Evolutionary conservation across 306 rosid species (phyloP).

Genomic region (Corylus americana): DNA sequence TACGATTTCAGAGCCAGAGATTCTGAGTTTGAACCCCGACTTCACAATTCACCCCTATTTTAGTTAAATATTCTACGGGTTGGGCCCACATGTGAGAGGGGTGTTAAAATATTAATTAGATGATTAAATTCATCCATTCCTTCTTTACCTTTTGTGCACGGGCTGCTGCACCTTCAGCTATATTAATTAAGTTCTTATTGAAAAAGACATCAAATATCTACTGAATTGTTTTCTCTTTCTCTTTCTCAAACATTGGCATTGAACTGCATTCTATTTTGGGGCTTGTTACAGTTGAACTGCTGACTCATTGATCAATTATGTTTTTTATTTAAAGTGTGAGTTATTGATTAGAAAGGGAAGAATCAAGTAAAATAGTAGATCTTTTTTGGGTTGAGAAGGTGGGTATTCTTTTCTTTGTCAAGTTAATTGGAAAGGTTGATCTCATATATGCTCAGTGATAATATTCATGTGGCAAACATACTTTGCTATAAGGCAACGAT

Average conservation of each 20-base stretch:
- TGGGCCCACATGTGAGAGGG: no score
- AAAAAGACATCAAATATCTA: neutral
- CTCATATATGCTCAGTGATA: neutral
- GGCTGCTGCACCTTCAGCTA: no score
- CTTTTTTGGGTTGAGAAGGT: neutral
- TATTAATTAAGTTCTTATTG: no score
- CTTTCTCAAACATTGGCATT: neutral
- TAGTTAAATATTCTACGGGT: no score
- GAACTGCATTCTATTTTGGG: neutral
- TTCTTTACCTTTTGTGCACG: no score
- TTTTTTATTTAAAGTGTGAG: neutral
- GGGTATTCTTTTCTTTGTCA: neutral
- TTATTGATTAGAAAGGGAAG: neutral
- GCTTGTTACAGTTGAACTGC: neutral
- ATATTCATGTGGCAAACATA: neutral
- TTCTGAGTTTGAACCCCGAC: no score
- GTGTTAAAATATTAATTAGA: no score
- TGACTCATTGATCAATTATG: neutral
- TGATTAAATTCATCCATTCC: no score
- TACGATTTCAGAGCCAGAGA: no score
- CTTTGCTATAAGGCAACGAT: neutral
- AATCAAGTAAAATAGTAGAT: no score
- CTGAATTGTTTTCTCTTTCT: neutral
- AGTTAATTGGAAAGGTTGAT: neutral
- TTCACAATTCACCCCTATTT: no score